Evolutionary conservation across 1,139 yeast genomes (phyloP).

Genomic region (Candida albicans): DNA sequence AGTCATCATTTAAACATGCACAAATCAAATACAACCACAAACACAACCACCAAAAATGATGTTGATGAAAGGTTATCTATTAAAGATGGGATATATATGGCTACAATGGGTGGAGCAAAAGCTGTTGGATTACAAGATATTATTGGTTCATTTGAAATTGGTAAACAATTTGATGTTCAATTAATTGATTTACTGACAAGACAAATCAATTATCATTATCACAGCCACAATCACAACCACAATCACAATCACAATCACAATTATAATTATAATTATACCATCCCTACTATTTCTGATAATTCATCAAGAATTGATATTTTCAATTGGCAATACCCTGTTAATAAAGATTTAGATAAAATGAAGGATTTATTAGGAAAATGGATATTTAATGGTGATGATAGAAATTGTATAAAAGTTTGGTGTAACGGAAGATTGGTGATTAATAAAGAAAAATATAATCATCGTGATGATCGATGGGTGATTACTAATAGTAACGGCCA

Average conservation of each 20-base stretch:
- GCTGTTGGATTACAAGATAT: constrained; percentile 60
- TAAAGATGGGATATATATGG: constrained; percentile 73
- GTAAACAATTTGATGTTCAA: constrained; percentile 85
- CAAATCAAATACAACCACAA: no score
- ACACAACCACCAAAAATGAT: constrained; percentile 3
- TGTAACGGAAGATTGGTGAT: constrained; percentile 70
- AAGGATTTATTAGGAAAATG: constrained; percentile 73
- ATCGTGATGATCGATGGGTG: constrained; percentile 9
- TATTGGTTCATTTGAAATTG: constrained; percentile 71
- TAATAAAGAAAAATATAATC: constrained; percentile 28
- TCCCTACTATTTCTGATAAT: no score
- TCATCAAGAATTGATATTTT: constrained; percentile 58
- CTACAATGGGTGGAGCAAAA: constrained; percentile 88
- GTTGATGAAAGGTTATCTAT: constrained; percentile 51
- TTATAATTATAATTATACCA: no score
- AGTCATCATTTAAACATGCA: constrained; percentile 80
- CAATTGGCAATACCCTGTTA: constrained; percentile 55
- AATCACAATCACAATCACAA: no score
- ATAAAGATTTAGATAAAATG: constrained; percentile 26
- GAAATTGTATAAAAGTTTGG: constrained; percentile 81
- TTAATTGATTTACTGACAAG: constrained; percentile 57
- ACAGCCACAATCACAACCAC: no score
- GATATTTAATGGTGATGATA: constrained; percentile 94
- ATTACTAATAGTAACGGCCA: not conserved
- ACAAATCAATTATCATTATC: constrained; percentile 39